These are phyloP conservation scores for Cordyceps militaris DNA, from an alignment of 2,329 filamentous ascomycete genomes.

Conservation along the genomic window DNA sequence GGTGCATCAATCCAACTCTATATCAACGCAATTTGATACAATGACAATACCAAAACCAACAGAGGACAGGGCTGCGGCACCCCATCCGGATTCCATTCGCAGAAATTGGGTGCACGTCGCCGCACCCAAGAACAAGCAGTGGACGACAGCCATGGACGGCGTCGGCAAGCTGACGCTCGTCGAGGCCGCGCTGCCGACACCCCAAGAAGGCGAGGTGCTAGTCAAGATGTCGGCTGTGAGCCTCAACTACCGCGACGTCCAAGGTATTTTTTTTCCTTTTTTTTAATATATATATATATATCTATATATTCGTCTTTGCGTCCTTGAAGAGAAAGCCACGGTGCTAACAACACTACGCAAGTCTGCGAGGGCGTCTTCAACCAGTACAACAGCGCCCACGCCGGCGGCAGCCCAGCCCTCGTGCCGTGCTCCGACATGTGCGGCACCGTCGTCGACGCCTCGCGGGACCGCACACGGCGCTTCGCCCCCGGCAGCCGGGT, in stretches of 20 bases:
- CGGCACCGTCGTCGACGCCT: constrained; percentile 46
- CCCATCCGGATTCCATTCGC: background rate
- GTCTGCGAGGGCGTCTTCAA: constrained; percentile 60
- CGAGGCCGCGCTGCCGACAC: constrained; percentile 38
- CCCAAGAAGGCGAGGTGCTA: constrained; percentile 44
- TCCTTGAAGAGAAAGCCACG: background rate
- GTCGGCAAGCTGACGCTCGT: constrained; percentile 43
- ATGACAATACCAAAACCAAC: background rate
- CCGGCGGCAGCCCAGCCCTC: constrained; percentile 29
- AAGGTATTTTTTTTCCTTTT: constrained; percentile 27
- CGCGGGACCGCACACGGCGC: constrained; percentile 24
- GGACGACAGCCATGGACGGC: constrained; percentile 49
- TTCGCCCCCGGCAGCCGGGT: constrained; percentile 58
- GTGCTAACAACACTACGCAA: constrained; percentile 20
- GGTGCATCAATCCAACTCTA: background rate
- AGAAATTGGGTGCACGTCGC: constrained; percentile 14
- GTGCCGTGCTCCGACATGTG: constrained; percentile 67
- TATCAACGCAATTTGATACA: no score
- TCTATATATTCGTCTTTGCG: no score
- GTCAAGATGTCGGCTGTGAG: constrained; percentile 40
- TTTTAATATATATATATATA: background rate
- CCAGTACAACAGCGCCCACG: constrained; percentile 45
- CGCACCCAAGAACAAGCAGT: constrained; percentile 37
- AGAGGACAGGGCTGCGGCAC: background rate
- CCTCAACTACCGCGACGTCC: constrained; percentile 44